A percentile compares a stretch with the other conserved stretches of the same genome.
Evolutionary conservation across 495 filamentous ascomycete species (phyloP).

Genomic region (Daldinia vernicosa): DNA sequence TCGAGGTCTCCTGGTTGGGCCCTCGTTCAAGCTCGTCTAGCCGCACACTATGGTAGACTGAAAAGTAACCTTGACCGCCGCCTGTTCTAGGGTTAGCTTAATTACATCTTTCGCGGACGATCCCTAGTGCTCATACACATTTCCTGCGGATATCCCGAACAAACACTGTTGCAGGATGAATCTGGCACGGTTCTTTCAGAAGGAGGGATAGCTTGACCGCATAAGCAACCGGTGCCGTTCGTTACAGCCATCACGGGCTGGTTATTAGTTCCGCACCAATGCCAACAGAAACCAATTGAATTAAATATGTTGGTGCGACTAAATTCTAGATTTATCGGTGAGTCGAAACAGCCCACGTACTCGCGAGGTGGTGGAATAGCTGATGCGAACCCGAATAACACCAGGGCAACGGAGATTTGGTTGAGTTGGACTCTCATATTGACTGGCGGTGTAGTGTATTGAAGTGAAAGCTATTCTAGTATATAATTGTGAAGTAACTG

Average conservation of each 20-base stretch:
- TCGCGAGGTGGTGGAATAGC: neutral
- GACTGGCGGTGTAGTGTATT: neutral
- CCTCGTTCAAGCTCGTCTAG: neutral
- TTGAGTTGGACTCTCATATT: conserved; percentile 11
- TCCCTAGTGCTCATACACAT: conserved; percentile 9
- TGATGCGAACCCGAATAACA: conserved; percentile 6
- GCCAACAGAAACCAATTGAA: conserved; percentile 1
- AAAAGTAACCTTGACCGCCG: conserved; percentile 27
- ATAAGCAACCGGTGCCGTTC: conserved; percentile 32
- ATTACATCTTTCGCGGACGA: neutral
- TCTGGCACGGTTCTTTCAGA: conserved; percentile 2
- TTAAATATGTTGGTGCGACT: conserved; percentile 14
- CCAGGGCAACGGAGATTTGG: neutral
- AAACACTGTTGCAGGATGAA: conserved; percentile 15
- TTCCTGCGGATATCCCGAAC: conserved; percentile 13
- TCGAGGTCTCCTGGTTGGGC: neutral
- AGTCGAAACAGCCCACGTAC: conserved; percentile 25
- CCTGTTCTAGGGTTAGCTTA: conserved; percentile 13
- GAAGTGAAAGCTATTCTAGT: neutral
- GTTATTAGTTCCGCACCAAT: neutral
- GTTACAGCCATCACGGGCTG: conserved; percentile 11
- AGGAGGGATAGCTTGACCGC: conserved; percentile 8
- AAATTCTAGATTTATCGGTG: conserved; percentile 1
- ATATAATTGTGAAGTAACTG: neutral
- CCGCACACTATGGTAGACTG: conserved; percentile 9